phyloP scores from a whole-genome alignment of 371 early-diverging fungal genomes.

The Lichtheimia ornata region DNA sequence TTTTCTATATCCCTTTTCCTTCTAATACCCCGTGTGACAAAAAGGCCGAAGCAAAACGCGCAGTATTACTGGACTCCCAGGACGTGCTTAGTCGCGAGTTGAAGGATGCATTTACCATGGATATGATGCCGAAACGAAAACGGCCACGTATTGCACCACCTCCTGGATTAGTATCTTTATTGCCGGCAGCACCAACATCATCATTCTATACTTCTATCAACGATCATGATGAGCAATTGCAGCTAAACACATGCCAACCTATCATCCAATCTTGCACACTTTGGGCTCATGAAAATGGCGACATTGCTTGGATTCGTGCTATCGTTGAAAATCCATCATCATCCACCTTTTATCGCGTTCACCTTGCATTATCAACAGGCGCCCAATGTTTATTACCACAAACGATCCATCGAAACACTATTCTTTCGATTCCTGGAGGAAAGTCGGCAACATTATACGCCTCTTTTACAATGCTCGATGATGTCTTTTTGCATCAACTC shows the following conservation, averaged over 20 bases:
- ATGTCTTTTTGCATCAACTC: constrained; percentile 3
- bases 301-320: constrained; percentile 6
- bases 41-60: constrained; percentile 12
- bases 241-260: background rate
- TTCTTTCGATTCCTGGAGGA: background rate
- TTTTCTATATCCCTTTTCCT: background rate
- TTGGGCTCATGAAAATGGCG: constrained; percentile 7
- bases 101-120: constrained; percentile 12
- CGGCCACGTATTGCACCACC: constrained; percentile 8
- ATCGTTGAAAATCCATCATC: background rate
- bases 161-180: constrained; percentile 16
- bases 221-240: background rate
- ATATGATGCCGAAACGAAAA: constrained; percentile 4
- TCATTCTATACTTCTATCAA: too few relatives aligned
- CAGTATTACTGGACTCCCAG: constrained; percentile 5
- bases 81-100: constrained; percentile 12
- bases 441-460: constrained; percentile 3
- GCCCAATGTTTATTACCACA: background rate
- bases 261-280: constrained; percentile 11
- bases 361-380: constrained; percentile 4
- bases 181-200: constrained; percentile 2
- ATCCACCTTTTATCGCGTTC: background rate
- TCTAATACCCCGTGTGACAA: background rate
- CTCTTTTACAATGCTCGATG: constrained; percentile 5
- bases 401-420: background rate